These are phyloP conservation scores for Cytospora schulzeri DNA, from an alignment of 2,329 filamentous ascomycete genomes.

Conservation along the genomic window DNA sequence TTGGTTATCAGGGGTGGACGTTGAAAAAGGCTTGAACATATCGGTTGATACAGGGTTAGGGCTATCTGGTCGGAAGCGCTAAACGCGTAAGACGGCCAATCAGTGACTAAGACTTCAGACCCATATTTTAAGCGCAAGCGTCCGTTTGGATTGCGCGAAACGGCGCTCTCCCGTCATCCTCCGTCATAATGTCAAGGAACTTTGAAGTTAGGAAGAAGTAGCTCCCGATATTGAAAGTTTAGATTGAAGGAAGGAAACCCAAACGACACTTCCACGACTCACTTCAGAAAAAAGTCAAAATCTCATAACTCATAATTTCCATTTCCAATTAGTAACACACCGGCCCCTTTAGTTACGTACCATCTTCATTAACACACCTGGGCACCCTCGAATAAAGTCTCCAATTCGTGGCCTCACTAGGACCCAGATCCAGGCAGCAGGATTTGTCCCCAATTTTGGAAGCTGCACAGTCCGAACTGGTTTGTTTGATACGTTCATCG, in stretches of 20 bases:
- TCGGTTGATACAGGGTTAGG: too few relatives aligned
- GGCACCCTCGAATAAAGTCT: not conserved
- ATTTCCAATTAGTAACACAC: too few relatives aligned
- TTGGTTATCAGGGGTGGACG: too few relatives aligned
- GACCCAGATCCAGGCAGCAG: conserved; percentile 17
- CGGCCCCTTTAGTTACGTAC: conserved; percentile 2
- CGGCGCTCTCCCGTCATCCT: too few relatives aligned
- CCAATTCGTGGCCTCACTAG: conserved; percentile 6
- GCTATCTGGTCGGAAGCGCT: not conserved
- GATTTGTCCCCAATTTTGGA: not conserved
- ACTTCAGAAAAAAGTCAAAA: too few relatives aligned
- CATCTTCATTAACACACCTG: too few relatives aligned
- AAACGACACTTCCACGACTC: too few relatives aligned
- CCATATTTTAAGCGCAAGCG: conserved; percentile 6
- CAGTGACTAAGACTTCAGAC: too few relatives aligned
- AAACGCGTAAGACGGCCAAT: conserved; percentile 3
- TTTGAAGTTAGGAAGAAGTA: too few relatives aligned
- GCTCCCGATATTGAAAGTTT: not conserved
- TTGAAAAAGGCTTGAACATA: too few relatives aligned
- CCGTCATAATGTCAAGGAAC: too few relatives aligned
- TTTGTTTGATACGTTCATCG: not conserved
- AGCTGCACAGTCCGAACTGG: not conserved
- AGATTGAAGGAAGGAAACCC: not conserved
- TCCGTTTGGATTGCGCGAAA: conserved; percentile 3
- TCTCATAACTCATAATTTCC: too few relatives aligned